Evolutionary conservation across 441 rosid genomes (phyloP).

Genomic region (Populus hybrid): DNA sequence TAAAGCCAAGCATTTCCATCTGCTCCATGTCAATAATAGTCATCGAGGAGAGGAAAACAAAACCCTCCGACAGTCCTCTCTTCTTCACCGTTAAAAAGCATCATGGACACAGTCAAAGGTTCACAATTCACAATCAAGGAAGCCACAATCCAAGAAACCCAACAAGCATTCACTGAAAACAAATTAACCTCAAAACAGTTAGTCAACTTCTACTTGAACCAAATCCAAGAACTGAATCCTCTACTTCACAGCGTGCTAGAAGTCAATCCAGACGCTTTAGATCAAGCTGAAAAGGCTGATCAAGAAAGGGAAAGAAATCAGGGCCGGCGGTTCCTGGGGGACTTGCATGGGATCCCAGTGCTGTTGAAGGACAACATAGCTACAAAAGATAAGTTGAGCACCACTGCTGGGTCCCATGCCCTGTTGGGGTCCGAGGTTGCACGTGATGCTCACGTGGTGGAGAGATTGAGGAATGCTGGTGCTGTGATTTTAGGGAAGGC

Average conservation of each 20-base stretch:
- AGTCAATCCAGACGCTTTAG: slow-evolving; percentile 30
- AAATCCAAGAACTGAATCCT: slow-evolving; percentile 29
- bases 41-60: too few relatives aligned
- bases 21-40: too few relatives aligned
- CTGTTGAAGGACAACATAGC: slow-evolving; percentile 12
- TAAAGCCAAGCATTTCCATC: too few relatives aligned
- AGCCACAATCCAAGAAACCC: slow-evolving; percentile 10
- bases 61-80: too few relatives aligned
- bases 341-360: slow-evolving; percentile 21
- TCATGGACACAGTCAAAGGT: background rate
- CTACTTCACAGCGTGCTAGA: slow-evolving; percentile 31
- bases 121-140: background rate
- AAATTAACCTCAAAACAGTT: slow-evolving; percentile 18
- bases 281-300: slow-evolving; percentile 35
- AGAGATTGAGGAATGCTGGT: slow-evolving; percentile 9
- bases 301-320: slow-evolving; percentile 9
- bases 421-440: slow-evolving; percentile 12
- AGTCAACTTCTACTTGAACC: slow-evolving; percentile 28
- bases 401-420: slow-evolving; percentile 10
- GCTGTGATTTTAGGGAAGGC: slow-evolving; percentile 15
- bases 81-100: too few relatives aligned
- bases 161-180: slow-evolving; percentile 8
- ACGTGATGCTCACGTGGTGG: slow-evolving; percentile 11
- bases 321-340: slow-evolving; percentile 11
- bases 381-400: slow-evolving; percentile 9